Percentiles rank a stretch among this genome's conserved stretches.
Conservation (phyloP, 2,329 filamentous ascomycete species). For the Ophiosphaerella korrae region DNA sequence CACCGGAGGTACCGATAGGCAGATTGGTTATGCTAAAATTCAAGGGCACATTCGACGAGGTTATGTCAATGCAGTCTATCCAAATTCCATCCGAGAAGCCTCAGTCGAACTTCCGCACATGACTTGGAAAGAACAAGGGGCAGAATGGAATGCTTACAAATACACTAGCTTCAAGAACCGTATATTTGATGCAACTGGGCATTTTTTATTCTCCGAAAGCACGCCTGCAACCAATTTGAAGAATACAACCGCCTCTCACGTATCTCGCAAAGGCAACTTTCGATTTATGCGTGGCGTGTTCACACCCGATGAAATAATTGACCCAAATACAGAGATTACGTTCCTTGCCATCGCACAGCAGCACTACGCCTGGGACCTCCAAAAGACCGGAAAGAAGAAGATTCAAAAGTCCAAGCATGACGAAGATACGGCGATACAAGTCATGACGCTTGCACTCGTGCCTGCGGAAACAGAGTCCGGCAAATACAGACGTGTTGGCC, state of each 20-base stretch:
- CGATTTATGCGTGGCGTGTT: conserved; percentile 21
- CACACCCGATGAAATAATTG: conserved; percentile 26
- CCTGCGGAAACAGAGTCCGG: conserved; percentile 6
- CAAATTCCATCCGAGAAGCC: conserved; percentile 20
- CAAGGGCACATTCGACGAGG: conserved; percentile 18
- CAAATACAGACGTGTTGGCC: conserved; percentile 24
- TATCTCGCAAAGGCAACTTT: conserved; percentile 8
- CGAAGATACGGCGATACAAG: conserved; percentile 9
- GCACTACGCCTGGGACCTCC: conserved; percentile 4
- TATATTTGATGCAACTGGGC: conserved; percentile 14
- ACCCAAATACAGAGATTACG: conserved; percentile 19
- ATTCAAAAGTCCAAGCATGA: neutral
- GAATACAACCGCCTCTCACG: neutral
- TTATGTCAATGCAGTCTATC: conserved; percentile 26
- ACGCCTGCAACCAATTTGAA: conserved; percentile 2
- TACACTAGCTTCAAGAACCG: conserved; percentile 14
- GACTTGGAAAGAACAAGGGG: conserved; percentile 1
- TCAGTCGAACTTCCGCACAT: conserved; percentile 9
- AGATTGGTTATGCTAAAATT: conserved; percentile 15
- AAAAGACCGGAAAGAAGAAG: neutral
- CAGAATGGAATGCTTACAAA: neutral
- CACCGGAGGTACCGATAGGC: conserved; percentile 5
- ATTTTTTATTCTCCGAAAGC: conserved; percentile 21
- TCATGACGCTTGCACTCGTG: conserved; percentile 15
- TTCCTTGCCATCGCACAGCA: conserved; percentile 28